Evolutionary conservation across 805 yeast genomes (phyloP).

Genomic region (Pichia eremophila): DNA sequence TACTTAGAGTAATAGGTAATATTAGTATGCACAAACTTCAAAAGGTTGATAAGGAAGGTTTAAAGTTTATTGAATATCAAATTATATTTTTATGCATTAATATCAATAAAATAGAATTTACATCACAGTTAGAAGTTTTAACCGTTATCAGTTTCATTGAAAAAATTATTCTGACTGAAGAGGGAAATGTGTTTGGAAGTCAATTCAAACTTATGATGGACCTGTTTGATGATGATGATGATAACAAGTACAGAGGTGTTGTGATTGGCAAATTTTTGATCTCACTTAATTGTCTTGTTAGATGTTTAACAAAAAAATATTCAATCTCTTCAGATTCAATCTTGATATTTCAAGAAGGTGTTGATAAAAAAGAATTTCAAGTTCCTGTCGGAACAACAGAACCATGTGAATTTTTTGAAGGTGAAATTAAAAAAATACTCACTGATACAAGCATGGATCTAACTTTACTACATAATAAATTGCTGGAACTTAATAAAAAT

Average conservation of each 20-base stretch:
- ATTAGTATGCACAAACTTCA: constrained; percentile 13
- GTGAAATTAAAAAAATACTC: constrained; percentile 8
- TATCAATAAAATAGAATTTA: constrained; percentile 31
- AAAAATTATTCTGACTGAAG: constrained; percentile 32
- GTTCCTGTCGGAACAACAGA: background rate
- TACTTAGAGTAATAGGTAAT: constrained; percentile 25
- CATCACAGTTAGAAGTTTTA: constrained; percentile 43
- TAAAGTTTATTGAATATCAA: constrained; percentile 18
- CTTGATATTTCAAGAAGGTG: constrained; percentile 15
- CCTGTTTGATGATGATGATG: constrained; percentile 11
- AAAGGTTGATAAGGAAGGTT: constrained; percentile 1
- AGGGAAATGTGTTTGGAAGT: constrained; percentile 21
- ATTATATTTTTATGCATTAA: constrained; percentile 30
- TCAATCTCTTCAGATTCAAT: constrained; percentile 14
- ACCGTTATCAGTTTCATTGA: constrained; percentile 36
- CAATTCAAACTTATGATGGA: constrained; percentile 8
- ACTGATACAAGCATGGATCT: constrained; percentile 1
- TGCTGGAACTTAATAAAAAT: constrained; percentile 2
- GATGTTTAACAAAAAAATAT: constrained; percentile 12
- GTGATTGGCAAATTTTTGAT: constrained; percentile 13
- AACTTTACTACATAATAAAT: constrained; percentile 3
- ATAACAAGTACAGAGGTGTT: constrained; percentile 6
- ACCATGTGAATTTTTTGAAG: constrained; percentile 3
- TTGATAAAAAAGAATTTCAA: constrained; percentile 13
- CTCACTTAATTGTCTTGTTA: constrained; percentile 10